Evolutionary conservation across 192 early-diverging fungal genomes (phyloP), one percentile per base, ranked within the genome.

Genomic region (Umbelopsis sp.): DNA sequence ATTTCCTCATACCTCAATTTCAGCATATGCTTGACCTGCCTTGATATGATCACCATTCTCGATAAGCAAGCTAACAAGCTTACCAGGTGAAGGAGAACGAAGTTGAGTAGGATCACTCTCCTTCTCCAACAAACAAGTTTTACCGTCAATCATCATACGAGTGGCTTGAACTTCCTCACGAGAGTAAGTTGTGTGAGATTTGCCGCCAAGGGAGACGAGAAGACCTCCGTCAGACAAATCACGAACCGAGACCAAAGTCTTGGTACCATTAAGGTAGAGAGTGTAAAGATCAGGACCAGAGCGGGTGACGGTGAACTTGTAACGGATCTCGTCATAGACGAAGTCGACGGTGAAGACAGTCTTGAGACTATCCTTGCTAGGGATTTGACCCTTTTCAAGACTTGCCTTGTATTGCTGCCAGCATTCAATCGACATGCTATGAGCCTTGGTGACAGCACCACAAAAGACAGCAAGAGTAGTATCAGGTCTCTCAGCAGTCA

Each of bases 91-190:
- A 50, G 96, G 96, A 36, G 92, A 93, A 34, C 97, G 89, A 53
- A 99, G 82, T 82, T 98, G 95, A 29, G 97, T 97, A 31, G 97
- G 97, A 77, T 99, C 97, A 66, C 89, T 94, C 75, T 99, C 97
- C 77, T 98, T 93, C 83, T 99, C 97, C 24, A 99, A 81, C 68
- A 95, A 78, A 74, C 91, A 94, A 20, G 93, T 96, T 80, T 95
- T 95, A 73, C 95, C 91, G 72, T 97, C 94, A 22, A 99, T 83
- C 74, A 93, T 91, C 81, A 99, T 71, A 52, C 91, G 91, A 38
- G 94, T 96, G 24, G 90, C 92, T 74, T 91, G 91, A 36, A 93
- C 89, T 77, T 99, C 97, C 34, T 95, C 90, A 74, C 93, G 89
- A 25, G 89, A 85, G 83, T 98, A 99, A 59, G 93, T 93, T 25